These are phyloP conservation scores for Fusarium phyllophilum DNA, from an alignment of 2,329 filamentous ascomycete species.

Conservation along the genomic window DNA sequence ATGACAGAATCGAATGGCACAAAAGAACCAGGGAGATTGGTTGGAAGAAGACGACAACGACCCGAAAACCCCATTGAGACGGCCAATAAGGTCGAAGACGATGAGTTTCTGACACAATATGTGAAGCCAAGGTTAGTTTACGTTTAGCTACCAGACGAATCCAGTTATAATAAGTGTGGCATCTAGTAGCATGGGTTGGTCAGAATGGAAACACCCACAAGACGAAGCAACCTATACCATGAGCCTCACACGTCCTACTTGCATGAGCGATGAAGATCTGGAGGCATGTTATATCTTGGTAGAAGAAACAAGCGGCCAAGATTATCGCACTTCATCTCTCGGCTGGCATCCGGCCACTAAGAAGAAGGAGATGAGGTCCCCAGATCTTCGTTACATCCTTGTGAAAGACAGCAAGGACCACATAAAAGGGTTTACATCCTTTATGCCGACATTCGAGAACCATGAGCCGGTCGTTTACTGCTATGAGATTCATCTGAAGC, in stretches of 20 bases:
- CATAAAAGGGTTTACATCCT: conserved; percentile 68
- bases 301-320: conserved; percentile 68
- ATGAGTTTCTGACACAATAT: conserved; percentile 60
- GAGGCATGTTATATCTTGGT: conserved; percentile 66
- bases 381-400: conserved; percentile 75
- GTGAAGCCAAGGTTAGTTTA: conserved; percentile 57
- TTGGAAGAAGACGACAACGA: conserved; percentile 25
- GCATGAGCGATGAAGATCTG: conserved; percentile 58
- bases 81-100: conserved; percentile 59
- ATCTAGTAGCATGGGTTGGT: conserved; percentile 45
- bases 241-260: conserved; percentile 52
- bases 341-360: conserved; percentile 74
- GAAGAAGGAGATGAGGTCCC: conserved; percentile 72
- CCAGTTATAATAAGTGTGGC: background rate
- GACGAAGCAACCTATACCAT: conserved; percentile 56
- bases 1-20: conserved; percentile 22
- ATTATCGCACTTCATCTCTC: conserved; percentile 70
- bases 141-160: background rate
- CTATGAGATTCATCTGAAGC: conserved; percentile 78
- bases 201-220: conserved; percentile 62
- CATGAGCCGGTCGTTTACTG: conserved; percentile 75
- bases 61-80: conserved; percentile 54
- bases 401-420: conserved; percentile 53
- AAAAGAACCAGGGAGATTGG: conserved; percentile 14
- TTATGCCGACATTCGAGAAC: conserved; percentile 78